A percentile compares a stretch with the other conserved stretches of the same genome.
Evolutionary conservation across 768 basidiomycete species (phyloP).

Genomic region (Boletellus sp.): DNA sequence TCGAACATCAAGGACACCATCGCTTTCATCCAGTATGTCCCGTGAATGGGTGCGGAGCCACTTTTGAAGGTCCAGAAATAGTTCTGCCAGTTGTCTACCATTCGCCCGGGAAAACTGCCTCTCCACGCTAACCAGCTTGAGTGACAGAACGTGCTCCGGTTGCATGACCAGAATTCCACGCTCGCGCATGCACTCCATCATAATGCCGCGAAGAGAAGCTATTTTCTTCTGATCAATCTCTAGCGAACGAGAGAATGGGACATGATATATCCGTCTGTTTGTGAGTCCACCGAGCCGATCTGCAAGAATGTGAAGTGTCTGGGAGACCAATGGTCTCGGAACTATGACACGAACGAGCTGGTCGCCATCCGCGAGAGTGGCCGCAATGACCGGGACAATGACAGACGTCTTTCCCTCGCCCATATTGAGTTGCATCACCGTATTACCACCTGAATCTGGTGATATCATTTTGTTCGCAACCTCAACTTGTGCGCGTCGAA

Average conservation of each 20-base stretch:
- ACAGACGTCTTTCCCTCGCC: constrained; percentile 50
- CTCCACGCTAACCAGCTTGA: constrained; percentile 42
- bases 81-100: constrained; percentile 8
- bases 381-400: constrained; percentile 42
- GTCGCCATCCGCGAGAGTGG: constrained; percentile 38
- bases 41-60: constrained; percentile 19
- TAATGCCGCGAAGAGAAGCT: constrained; percentile 26
- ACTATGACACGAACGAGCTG: constrained; percentile 44
- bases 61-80: constrained; percentile 20
- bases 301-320: constrained; percentile 45
- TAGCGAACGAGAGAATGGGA: constrained; percentile 44
- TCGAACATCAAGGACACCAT: constrained; percentile 32
- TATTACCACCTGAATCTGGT: constrained; percentile 33
- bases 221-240: constrained; percentile 9
- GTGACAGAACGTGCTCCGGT: constrained; percentile 51
- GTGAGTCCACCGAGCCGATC: constrained; percentile 39
- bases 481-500: constrained; percentile 39
- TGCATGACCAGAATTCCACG: constrained; percentile 44
- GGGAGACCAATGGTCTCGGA: constrained; percentile 39
- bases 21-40: constrained; percentile 24
- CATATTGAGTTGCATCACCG: constrained; percentile 50
- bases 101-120: constrained; percentile 20
- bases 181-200: constrained; percentile 33
- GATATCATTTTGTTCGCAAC: constrained; percentile 45
- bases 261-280: constrained; percentile 42